Evolutionary conservation across 1,284 basidiomycete genomes (phyloP).

Genomic region (Ustilago sp.): DNA sequence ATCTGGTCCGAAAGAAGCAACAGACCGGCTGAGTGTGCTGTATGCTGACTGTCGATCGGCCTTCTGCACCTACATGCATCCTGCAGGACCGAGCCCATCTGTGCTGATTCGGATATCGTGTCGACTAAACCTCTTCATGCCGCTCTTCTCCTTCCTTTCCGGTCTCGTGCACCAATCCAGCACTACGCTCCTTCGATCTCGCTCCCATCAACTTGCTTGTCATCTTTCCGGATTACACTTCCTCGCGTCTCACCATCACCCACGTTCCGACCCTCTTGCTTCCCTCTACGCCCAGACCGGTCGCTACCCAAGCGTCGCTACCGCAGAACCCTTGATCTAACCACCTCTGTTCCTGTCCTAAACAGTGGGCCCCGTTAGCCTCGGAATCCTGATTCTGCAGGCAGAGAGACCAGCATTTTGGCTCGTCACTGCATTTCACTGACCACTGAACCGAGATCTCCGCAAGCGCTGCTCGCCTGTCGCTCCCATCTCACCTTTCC

Average conservation of each 20-base stretch:
- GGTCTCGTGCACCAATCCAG: slow-evolving; percentile 11
- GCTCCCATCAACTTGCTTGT: slow-evolving; percentile 4
- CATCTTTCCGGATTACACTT: not conserved
- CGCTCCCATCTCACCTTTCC: not conserved
- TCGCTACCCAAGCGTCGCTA: not conserved
- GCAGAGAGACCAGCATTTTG: not conserved
- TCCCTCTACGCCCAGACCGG: slow-evolving; percentile 3
- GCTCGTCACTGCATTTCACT: not conserved
- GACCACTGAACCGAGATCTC: not conserved
- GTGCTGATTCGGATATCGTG: slow-evolving; percentile 3
- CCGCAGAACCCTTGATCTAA: not conserved
- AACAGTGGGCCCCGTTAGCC: not conserved
- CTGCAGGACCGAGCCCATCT: slow-evolving; percentile 10
- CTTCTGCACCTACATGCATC: slow-evolving; percentile 8
- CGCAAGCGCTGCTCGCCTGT: not conserved
- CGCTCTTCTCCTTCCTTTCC: not conserved
- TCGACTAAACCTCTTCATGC: not conserved
- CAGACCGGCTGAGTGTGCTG: not conserved
- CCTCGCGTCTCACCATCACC: slow-evolving; percentile 3
- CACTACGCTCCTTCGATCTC: slow-evolving; percentile 23
- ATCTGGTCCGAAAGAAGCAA: not conserved
- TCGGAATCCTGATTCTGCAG: not conserved
- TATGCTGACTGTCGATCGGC: not conserved
- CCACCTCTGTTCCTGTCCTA: not conserved
- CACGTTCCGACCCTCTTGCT: slow-evolving; percentile 3